Conservation (phyloP, 768 basidiomycete species). For the Solioccasus polychromus region DNA sequence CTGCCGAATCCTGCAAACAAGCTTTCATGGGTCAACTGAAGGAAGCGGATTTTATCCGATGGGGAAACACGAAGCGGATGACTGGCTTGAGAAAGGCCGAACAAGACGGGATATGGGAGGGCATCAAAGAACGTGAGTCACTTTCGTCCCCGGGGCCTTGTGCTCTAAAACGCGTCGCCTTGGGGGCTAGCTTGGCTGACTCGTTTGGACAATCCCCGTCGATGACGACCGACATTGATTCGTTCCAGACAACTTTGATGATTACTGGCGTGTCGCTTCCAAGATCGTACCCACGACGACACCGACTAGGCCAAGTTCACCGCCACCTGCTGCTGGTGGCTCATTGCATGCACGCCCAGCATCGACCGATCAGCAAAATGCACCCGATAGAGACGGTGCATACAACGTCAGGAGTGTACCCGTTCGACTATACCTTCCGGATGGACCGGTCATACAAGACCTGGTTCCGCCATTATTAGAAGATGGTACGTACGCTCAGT, state of each 20-base stretch:
- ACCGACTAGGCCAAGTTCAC: conserved; percentile 55
- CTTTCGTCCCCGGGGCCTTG: conserved; percentile 13
- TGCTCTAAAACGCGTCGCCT: conserved; percentile 15
- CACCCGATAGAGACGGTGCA: conserved; percentile 73
- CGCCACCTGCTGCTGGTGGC: conserved; percentile 48
- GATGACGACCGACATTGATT: conserved; percentile 9
- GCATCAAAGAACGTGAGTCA: conserved; percentile 85
- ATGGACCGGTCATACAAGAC: conserved; percentile 90
- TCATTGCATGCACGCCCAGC: conserved; percentile 64
- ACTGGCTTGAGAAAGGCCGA: conserved; percentile 87
- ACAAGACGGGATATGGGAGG: conserved; percentile 97
- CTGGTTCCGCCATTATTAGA: conserved; percentile 75
- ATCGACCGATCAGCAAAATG: conserved; percentile 54
- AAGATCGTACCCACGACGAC: conserved; percentile 85
- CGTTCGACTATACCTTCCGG: conserved; percentile 83
- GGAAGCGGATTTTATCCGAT: conserved; percentile 95
- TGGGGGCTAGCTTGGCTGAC: conserved; percentile 23
- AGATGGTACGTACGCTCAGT: conserved; percentile 54
- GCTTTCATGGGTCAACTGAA: conserved; percentile 95
- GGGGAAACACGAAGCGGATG: conserved; percentile 94
- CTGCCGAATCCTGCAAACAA: conserved; percentile 84
- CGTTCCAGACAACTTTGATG: conserved; percentile 86
- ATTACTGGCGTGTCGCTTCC: conserved; percentile 91
- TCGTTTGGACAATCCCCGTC: conserved; percentile 13
- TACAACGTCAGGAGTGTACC: conserved; percentile 88